phyloP scores from a whole-genome alignment of 805 yeast genomes.

The Wickerhamiella parazyma region DNA sequence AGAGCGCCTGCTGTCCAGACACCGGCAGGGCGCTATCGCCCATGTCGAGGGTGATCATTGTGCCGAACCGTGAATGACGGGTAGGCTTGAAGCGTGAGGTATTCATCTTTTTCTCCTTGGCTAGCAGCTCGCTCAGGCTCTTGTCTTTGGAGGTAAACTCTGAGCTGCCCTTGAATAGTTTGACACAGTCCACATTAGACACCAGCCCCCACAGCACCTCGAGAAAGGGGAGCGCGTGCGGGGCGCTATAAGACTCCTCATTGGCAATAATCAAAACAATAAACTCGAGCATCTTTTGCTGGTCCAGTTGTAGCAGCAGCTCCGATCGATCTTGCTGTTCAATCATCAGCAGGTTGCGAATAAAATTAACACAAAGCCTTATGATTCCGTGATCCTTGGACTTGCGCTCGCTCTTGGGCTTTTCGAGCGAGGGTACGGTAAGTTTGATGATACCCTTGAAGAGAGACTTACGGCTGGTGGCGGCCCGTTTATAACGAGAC shows the following conservation, averaged over 20 bases:
- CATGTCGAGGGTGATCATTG: slow-evolving; percentile 59
- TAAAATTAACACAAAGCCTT: slow-evolving; percentile 54
- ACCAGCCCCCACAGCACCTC: slow-evolving; percentile 57
- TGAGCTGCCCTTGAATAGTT: slow-evolving; percentile 17
- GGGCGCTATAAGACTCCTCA: neutral
- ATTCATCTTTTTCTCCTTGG: slow-evolving; percentile 45
- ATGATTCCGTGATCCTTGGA: slow-evolving; percentile 60
- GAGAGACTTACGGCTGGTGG: slow-evolving; percentile 42
- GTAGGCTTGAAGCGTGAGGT: slow-evolving; percentile 36
- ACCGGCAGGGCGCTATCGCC: slow-evolving; percentile 49
- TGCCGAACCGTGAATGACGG: slow-evolving; percentile 86
- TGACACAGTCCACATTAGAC: slow-evolving; percentile 39
- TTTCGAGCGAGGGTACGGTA: slow-evolving; percentile 25
- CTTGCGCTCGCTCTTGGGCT: slow-evolving; percentile 50
- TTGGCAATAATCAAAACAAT: slow-evolving; percentile 29
- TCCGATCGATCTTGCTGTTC: slow-evolving; percentile 59
- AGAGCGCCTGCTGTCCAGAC: slow-evolving; percentile 57
- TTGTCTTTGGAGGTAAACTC: slow-evolving; percentile 8
- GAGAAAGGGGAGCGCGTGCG: slow-evolving; percentile 31
- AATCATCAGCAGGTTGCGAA: slow-evolving; percentile 66
- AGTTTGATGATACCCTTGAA: slow-evolving; percentile 58
- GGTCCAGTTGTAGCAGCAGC: slow-evolving; percentile 44
- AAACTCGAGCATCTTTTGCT: slow-evolving; percentile 60
- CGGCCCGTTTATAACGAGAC: slow-evolving; percentile 51
- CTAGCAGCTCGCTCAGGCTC: slow-evolving; percentile 34